Evolutionary conservation across 1,284 basidiomycete genomes (phyloP), one percentile per base, ranked within the genome.

Genomic region (Gymnopus androsaceus): DNA sequence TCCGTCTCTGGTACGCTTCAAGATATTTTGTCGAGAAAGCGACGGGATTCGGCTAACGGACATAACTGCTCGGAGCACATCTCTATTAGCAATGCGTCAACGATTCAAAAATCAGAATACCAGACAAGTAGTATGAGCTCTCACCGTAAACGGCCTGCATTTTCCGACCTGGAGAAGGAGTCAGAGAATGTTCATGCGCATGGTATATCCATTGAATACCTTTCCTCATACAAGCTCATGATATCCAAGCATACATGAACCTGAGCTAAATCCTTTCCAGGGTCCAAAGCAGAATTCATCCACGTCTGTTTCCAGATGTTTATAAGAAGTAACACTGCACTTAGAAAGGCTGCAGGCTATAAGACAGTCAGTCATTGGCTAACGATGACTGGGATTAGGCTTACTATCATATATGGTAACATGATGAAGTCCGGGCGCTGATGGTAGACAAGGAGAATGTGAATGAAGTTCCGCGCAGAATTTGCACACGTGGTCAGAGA

Each of bases 301-400:
- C 80, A 77, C 64, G 79, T 82, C 11, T 82, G 81, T n/a, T 83
- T 81, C 80, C 88, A 91, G 25, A 90, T 81, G 59, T 84, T 87
- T 57, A 93, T 75, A 37, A 92, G 70, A 5, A 92, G 76, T 8
- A 92, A 81, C 34, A 89, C 78, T 0, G 79, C 83, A 3, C 42
- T 56, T n/a, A 38, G 56, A 36, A 58, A 51, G 17, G 44, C 45
- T 15, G 48, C 9, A 70, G 59, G 51, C 71, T 65, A 47, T 69
- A 66, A 14, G 63, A 56, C 65, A 45, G 52, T 17, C 40, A 19
- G n/a, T 30, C 28, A 33, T 31, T 69, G 19, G 3, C 2, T 71
- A 0, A n/a, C 17, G 15, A 37, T n/a, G 17, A n/a, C 14, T 21
- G n/a, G 15, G 11, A 12, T 27, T 1, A 14, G 8, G 34, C 17